A percentile compares a stretch with the other conserved stretches of the same genome.
phyloP scores from a whole-genome alignment of 2,329 filamentous ascomycete genomes.

The Pseudocercospora crystallina region DNA sequence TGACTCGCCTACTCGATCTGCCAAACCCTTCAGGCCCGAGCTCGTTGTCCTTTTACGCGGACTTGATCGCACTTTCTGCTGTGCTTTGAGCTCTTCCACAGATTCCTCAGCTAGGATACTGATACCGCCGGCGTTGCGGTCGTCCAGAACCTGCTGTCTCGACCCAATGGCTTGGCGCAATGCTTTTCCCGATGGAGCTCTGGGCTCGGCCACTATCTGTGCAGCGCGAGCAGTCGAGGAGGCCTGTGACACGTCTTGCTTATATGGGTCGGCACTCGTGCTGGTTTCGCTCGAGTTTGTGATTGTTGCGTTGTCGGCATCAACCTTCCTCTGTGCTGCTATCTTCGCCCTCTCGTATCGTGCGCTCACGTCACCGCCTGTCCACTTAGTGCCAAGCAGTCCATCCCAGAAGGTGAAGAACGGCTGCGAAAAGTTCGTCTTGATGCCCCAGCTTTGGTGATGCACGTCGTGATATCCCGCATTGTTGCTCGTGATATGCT shows the following conservation, averaged over 20 bases:
- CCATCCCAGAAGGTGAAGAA: conserved; percentile 97
- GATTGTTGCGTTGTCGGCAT: conserved; percentile 43
- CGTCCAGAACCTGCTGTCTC: conserved; percentile 43
- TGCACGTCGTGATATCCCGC: conserved; percentile 97
- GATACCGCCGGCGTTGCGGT: conserved; percentile 37
- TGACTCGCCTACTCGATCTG: conserved; percentile 47
- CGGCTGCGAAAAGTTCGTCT: conserved; percentile 78
- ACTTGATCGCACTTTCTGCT: conserved; percentile 37
- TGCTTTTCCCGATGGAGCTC: conserved; percentile 39
- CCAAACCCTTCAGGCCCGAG: conserved; percentile 43
- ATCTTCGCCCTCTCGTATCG: conserved; percentile 59
- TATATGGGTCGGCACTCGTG: conserved; percentile 25
- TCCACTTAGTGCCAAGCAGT: conserved; percentile 78
- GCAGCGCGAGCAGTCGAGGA: conserved; percentile 24
- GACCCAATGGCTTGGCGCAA: conserved; percentile 40
- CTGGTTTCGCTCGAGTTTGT: conserved; percentile 14
- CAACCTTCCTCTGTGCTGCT: conserved; percentile 57
- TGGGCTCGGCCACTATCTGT: conserved; percentile 23
- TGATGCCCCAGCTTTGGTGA: conserved; percentile 99
- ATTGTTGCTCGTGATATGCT: conserved; percentile 91
- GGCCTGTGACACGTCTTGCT: conserved; percentile 25
- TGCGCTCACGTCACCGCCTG: conserved; percentile 62
- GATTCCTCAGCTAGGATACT: conserved; percentile 40
- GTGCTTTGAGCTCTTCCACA: conserved; percentile 39
- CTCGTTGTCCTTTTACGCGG: conserved; percentile 44